Evolutionary conservation across 345 rosid genomes (phyloP).

Genomic region (Melastoma malabathricum): DNA sequence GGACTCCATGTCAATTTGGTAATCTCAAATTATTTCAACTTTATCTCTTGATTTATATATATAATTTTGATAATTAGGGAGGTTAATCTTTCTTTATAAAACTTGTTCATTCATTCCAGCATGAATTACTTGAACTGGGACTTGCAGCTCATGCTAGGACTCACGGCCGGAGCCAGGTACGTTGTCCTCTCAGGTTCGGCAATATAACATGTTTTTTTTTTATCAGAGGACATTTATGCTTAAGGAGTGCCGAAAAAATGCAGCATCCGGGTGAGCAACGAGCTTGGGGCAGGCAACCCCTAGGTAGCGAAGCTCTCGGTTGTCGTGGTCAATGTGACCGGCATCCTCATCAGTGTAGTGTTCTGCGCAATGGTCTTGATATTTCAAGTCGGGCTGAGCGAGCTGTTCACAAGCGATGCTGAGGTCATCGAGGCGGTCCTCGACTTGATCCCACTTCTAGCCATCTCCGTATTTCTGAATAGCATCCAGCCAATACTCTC

Average conservation of each 20-base stretch:
- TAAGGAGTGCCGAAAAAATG: neutral
- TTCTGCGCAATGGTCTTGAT: conserved; percentile 35
- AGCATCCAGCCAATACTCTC: conserved; percentile 96
- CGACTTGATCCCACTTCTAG: conserved; percentile 57
- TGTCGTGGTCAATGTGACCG: conserved; percentile 51
- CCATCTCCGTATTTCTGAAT: conserved; percentile 71
- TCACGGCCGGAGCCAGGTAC: conserved; percentile 74
- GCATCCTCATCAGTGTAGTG: conserved; percentile 42
- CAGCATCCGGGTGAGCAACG: conserved; percentile 79
- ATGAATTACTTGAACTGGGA: conserved; percentile 85
- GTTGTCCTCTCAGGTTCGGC: neutral
- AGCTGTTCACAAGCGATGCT: conserved; percentile 54
- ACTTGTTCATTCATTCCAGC: conserved; percentile 19
- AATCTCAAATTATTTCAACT: conserved; percentile 1
- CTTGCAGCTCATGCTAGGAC: conserved; percentile 79
- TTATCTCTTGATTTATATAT: neutral
- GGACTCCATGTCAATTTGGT: conserved; percentile 87
- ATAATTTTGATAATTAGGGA: neutral
- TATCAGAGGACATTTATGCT: neutral
- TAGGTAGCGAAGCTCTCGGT: conserved; percentile 64
- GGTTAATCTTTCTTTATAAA: neutral
- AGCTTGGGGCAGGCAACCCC: conserved; percentile 83
- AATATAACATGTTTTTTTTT: neutral
- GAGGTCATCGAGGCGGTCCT: conserved; percentile 59
- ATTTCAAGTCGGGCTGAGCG: conserved; percentile 43